These are phyloP conservation scores for Xylaria longipes DNA, from an alignment of 495 filamentous ascomycete species.

Conservation along the genomic window DNA sequence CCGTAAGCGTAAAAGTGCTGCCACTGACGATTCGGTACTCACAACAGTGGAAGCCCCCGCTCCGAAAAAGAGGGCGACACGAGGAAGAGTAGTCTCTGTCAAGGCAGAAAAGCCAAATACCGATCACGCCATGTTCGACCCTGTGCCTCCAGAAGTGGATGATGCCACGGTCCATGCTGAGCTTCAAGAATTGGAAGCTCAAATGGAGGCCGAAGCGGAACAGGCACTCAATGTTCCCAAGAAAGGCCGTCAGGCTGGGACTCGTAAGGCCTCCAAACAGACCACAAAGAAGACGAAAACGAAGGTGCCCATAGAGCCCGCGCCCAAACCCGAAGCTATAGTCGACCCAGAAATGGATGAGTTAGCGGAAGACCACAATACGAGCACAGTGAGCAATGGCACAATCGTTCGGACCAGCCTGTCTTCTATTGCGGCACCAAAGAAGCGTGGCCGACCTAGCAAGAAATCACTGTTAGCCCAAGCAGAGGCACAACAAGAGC, in stretches of 20 bases:
- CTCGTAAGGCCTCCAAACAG: constrained; percentile 53
- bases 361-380: constrained; percentile 44
- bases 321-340: constrained; percentile 38
- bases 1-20: constrained; percentile 72
- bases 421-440: constrained; percentile 38
- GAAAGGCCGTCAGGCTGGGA: constrained; percentile 52
- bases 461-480: constrained; percentile 49
- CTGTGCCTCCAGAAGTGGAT: constrained; percentile 46
- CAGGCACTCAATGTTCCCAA: constrained; percentile 46
- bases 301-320: constrained; percentile 40
- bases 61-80: constrained; percentile 70
- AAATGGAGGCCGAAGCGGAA: constrained; percentile 44
- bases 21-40: constrained; percentile 53
- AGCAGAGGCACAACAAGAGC: background rate
- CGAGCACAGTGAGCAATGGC: constrained; percentile 49
- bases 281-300: constrained; percentile 52
- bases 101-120: constrained; percentile 37
- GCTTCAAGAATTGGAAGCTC: constrained; percentile 51
- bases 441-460: constrained; percentile 52
- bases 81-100: constrained; percentile 44
- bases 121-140: constrained; percentile 54
- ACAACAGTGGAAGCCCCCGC: constrained; percentile 59
- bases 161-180: constrained; percentile 56
- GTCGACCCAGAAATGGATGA: constrained; percentile 44
- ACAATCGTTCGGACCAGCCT: constrained; percentile 53